Base-by-base conservation (phyloP, 371 early-diverging fungal genomes). In the Mucor plumbeus region DNA sequence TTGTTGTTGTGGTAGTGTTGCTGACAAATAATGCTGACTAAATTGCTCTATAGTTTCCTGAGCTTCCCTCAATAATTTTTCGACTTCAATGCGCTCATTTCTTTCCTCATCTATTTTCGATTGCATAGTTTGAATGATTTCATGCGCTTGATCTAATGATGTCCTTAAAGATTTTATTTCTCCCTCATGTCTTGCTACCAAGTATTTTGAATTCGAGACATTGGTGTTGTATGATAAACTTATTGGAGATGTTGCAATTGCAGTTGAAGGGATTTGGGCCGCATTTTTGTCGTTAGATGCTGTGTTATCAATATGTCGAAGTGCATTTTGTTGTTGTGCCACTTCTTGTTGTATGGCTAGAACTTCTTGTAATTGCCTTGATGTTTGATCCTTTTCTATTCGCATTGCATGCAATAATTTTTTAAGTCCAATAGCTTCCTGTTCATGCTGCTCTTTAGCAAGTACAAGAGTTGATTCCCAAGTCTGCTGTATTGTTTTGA, bases 41-140 rank as follows among this genome's bases (percentile, higher is more conserved):
- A 53, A 31, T 11, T 31, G 50, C 38, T 69, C 64, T 14, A 63
- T 63, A 1, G 59, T 64, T 53, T 69, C 69, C 26, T 64, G 69
- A 0, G 69, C 69, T n/a, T 69, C 69, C 34, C 59, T 48, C 19
- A 63, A 15, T 35, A 69, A 26, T 5, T 50, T 34, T 21, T 69
- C 55, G 5, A 59, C 35, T 17, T 69, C 59, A 13, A 6, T n/a
- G 10, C 54, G 58, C 11, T 69, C 59, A 1, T 41, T 11, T 13
- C 31, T 41, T 53, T 64, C 64, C 15, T 40, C 11, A n/a, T 64
- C 43, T 11, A 69, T 59, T 17, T 40, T 19, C 4, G 19, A 36
- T 59, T 69, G 64, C 50, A 69, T 59, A 2, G 55, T 6, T 59
- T 47, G 35, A 10, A 69, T 63, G 5, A 64, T 54, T 0, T 36